Conservation (phyloP, 2,329 filamentous ascomycete species). For the Fusarium anguioides region DNA sequence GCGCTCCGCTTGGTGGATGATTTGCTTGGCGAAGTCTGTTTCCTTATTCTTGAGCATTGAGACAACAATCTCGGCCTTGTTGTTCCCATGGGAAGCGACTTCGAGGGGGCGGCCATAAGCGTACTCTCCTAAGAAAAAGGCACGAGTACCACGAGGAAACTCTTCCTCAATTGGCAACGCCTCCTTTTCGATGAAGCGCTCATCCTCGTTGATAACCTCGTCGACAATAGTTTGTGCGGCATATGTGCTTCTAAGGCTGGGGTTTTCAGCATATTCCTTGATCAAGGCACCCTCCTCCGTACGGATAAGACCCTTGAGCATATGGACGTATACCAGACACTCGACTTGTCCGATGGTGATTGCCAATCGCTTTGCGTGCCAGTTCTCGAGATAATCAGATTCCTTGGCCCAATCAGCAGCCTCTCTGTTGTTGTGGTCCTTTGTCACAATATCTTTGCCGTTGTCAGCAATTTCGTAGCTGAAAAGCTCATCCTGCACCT, state of each 20-base stretch:
- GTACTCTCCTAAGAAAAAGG: conserved; percentile 94
- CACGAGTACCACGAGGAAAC: conserved; percentile 83
- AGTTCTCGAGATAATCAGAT: conserved; percentile 82
- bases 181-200: conserved; percentile 89
- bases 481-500: conserved; percentile 93
- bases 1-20: conserved; percentile 77
- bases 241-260: conserved; percentile 87
- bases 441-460: conserved; percentile 72
- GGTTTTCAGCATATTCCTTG: conserved; percentile 91
- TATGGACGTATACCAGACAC: conserved; percentile 89
- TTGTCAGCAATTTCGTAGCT: conserved; percentile 79
- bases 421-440: conserved; percentile 78
- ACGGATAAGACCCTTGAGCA: conserved; percentile 90
- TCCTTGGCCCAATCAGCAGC: conserved; percentile 88
- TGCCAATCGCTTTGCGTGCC: conserved; percentile 90
- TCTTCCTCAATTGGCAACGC: conserved; percentile 93
- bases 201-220: conserved; percentile 88
- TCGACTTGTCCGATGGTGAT: conserved; percentile 89
- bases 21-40: conserved; percentile 80
- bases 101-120: conserved; percentile 92
- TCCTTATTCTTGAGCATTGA: conserved; percentile 78
- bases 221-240: conserved; percentile 93
- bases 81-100: conserved; percentile 77
- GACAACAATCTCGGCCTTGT: conserved; percentile 84
- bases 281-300: conserved; percentile 90